Base-by-base conservation (phyloP, 176 grass and related monocot species). In the Tillandsia leiboldiana region DNA sequence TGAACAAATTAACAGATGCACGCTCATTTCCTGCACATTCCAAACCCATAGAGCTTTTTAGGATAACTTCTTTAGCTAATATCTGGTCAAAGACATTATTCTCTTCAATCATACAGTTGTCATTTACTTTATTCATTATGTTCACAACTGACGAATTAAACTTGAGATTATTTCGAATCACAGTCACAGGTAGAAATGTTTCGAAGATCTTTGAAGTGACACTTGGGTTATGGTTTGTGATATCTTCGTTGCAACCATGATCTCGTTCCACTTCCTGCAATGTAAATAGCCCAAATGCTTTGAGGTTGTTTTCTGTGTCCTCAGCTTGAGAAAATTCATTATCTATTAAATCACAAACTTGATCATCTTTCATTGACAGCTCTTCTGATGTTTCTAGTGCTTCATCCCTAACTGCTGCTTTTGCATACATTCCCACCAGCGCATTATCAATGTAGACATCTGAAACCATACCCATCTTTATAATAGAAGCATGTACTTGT, bases 401-500 rank as follows among this genome's bases (percentile, higher is more conserved):
- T 73, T 70, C 76, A 17, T 33, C 64, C 23, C 18, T 70, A 78
- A 33, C 20, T 51, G 73, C 73, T 66, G 88, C 83, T 77, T 82
- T 84, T 80, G 49, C 77, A 77, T 96, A 96, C 84, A 87, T 83
- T 82, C 88, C 88, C 20, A 89, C 81, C 72, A 96, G 86, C 73
- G 88, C 92, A 80, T 96, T 78, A 68, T 83, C 53, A 12, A 87
- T 87, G 26, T 92, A 82, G 28, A 92, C 83, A 92, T 96, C 88
- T 81, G 88, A 89, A 78, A 92, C 75, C 79, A 92, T 69, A 64
- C 92, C 92, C 81, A 85, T 89, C 77, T 96, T 96, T 79, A 92
- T 80, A 70, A 96, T 92, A 57, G 86, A 92, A 68, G 81, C 81
- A 81, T 96, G 92, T 51, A 96, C 66, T 82, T 96, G 92, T 67